Evolutionary conservation across 2,329 filamentous ascomycete species (phyloP).

Genomic region (Elsinoe batatas): DNA sequence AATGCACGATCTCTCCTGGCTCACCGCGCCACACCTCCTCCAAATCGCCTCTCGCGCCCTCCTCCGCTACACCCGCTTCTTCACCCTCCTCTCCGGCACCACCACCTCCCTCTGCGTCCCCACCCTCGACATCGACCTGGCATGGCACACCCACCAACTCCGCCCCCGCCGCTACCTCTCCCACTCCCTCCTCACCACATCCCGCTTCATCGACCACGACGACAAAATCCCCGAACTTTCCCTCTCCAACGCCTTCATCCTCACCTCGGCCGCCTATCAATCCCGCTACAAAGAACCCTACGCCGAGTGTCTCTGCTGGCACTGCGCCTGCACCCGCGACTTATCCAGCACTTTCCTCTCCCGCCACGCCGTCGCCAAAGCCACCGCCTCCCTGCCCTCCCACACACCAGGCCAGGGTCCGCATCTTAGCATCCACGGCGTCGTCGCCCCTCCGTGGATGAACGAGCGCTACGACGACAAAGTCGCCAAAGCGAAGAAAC

Average conservation of each 20-base stretch:
- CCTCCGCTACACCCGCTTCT: constrained; percentile 55
- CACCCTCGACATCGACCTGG: constrained; percentile 64
- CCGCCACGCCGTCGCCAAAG: constrained; percentile 37
- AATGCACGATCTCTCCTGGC: constrained; percentile 69
- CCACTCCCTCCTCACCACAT: constrained; percentile 41
- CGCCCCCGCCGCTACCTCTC: constrained; percentile 52
- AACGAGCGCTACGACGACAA: constrained; percentile 67
- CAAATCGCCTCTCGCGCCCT: constrained; percentile 57
- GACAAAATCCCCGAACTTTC: constrained; percentile 67
- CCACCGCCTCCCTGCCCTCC: constrained; percentile 26
- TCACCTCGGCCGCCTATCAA: constrained; percentile 62
- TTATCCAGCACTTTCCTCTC: constrained; percentile 42
- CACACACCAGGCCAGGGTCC: constrained; percentile 18
- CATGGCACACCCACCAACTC: constrained; percentile 75
- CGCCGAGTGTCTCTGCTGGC: constrained; percentile 72
- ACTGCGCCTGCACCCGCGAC: constrained; percentile 63
- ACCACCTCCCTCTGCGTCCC: constrained; percentile 49
- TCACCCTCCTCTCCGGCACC: constrained; percentile 46
- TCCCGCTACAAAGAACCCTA: constrained; percentile 57
- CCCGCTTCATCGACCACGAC: constrained; percentile 66
- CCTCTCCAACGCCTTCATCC: constrained; percentile 58
- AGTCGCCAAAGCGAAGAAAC: constrained; percentile 19
- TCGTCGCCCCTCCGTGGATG: constrained; percentile 52
- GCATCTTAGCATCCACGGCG: constrained; percentile 36
- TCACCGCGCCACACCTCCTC: constrained; percentile 57